Evolutionary conservation across 495 filamentous ascomycete species (phyloP).

Genomic region (Filosporella fistucella): DNA sequence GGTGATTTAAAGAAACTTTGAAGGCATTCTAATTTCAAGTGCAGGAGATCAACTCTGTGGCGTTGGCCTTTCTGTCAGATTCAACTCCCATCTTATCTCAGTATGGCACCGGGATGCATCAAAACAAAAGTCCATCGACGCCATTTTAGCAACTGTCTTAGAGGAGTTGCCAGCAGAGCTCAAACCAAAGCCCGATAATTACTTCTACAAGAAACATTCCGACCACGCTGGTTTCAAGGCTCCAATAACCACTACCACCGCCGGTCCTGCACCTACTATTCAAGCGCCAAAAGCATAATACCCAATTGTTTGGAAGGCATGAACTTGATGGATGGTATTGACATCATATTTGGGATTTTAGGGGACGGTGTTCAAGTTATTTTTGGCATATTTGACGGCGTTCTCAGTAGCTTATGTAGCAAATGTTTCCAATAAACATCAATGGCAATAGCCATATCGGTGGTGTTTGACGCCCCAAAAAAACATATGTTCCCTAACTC

Average conservation of each 20-base stretch:
- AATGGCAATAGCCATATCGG: not conserved
- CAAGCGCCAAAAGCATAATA: slow-evolving; percentile 20
- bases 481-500: not conserved
- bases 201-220: slow-evolving; percentile 61
- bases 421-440: not conserved
- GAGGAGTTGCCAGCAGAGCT: slow-evolving; percentile 63
- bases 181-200: slow-evolving; percentile 61
- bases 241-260: slow-evolving; percentile 21
- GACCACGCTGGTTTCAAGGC: slow-evolving; percentile 54
- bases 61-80: slow-evolving; percentile 65
- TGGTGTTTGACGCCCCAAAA: too few relatives aligned
- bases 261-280: slow-evolving; percentile 7
- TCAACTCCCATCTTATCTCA: slow-evolving; percentile 72
- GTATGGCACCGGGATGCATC: slow-evolving; percentile 84
- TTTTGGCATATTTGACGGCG: slow-evolving; percentile 18
- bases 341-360: slow-evolving; percentile 11
- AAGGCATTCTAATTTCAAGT: not conserved
- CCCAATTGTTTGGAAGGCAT: not conserved
- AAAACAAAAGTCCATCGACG: slow-evolving; percentile 68
- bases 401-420: slow-evolving; percentile 2
- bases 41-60: slow-evolving; percentile 78
- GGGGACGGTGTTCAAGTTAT: slow-evolving; percentile 9
- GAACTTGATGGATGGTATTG: not conserved
- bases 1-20: not conserved
- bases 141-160: slow-evolving; percentile 62